phyloP scores from a whole-genome alignment of 176 grass and related monocot species.

The Urochloa ruziziensis region DNA sequence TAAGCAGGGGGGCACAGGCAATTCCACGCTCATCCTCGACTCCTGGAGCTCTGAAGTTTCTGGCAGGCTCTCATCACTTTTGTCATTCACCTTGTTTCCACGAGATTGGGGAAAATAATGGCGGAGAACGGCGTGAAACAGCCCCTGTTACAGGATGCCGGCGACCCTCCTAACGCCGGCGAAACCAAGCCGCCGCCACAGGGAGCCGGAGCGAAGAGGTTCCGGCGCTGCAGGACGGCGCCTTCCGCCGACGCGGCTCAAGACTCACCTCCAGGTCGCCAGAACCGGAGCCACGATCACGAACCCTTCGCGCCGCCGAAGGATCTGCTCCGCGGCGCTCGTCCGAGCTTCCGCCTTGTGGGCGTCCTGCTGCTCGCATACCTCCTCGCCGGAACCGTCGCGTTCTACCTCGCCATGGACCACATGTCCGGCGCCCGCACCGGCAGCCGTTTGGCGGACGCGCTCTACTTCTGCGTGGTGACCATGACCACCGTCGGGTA shows the following conservation, averaged over 20 bases:
- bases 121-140: neutral
- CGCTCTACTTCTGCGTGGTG: slow-evolving; percentile 64
- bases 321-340: neutral
- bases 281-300: neutral
- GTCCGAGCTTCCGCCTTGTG: slow-evolving; percentile 43
- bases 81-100: too few species aligned
- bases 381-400: slow-evolving; percentile 40
- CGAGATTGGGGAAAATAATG: too few species aligned
- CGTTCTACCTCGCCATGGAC: slow-evolving; percentile 45
- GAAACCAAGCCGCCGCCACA: neutral
- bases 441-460: slow-evolving; percentile 27
- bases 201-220: slow-evolving; percentile 5
- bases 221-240: slow-evolving; percentile 38
- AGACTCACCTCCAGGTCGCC: neutral
- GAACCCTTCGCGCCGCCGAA: neutral
- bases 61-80: too few species aligned
- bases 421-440: slow-evolving; percentile 45
- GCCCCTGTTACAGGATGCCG: neutral
- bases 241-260: slow-evolving; percentile 8
- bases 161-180: neutral
- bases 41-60: too few species aligned
- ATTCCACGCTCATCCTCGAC: too few species aligned
- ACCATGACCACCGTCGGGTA: slow-evolving; percentile 55
- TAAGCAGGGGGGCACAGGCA: too few species aligned
- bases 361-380: slow-evolving; percentile 49